Percentiles rank a stretch among this genome's conserved stretches.
Conservation (phyloP, 192 early-diverging fungal species). For the Podila minutissima region DNA sequence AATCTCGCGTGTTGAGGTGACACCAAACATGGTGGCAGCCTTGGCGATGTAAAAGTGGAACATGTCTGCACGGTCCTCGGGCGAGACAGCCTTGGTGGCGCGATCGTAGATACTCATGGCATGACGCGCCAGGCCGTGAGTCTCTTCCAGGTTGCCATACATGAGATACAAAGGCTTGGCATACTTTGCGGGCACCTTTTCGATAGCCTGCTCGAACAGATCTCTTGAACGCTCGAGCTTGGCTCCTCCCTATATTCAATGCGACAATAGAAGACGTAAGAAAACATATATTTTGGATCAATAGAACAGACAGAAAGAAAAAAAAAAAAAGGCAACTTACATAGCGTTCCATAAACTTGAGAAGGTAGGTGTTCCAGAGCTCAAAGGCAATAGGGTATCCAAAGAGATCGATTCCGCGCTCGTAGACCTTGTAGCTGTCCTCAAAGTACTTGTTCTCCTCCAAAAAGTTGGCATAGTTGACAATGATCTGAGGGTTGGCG, state of each 20-base stretch:
- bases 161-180: slow-evolving; percentile 88
- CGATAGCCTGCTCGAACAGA: slow-evolving; percentile 94
- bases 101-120: slow-evolving; percentile 96
- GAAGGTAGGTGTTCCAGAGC: slow-evolving; percentile 96
- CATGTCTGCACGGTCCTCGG: slow-evolving; percentile 82
- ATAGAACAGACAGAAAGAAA: neutral
- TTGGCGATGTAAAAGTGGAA: slow-evolving; percentile 93
- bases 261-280: neutral
- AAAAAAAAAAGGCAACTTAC: slow-evolving; percentile 38
- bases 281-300: neutral
- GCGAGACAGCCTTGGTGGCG: slow-evolving; percentile 81
- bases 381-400: slow-evolving; percentile 97
- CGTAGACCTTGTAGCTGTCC: slow-evolving; percentile 95
- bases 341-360: slow-evolving; percentile 86
- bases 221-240: slow-evolving; percentile 94
- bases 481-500: slow-evolving; percentile 95
- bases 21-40: slow-evolving; percentile 86
- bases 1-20: slow-evolving; percentile 87
- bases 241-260: slow-evolving; percentile 65
- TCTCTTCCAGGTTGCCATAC: slow-evolving; percentile 94
- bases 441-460: slow-evolving; percentile 93
- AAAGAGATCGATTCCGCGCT: slow-evolving; percentile 96
- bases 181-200: slow-evolving; percentile 84
- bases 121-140: slow-evolving; percentile 88
- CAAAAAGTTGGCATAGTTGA: slow-evolving; percentile 92